A percentile compares a stretch with the other conserved stretches of the same genome.
phyloP scores from a whole-genome alignment of 1,284 basidiomycete genomes.

The Gastroboletus turbinatus region DNA sequence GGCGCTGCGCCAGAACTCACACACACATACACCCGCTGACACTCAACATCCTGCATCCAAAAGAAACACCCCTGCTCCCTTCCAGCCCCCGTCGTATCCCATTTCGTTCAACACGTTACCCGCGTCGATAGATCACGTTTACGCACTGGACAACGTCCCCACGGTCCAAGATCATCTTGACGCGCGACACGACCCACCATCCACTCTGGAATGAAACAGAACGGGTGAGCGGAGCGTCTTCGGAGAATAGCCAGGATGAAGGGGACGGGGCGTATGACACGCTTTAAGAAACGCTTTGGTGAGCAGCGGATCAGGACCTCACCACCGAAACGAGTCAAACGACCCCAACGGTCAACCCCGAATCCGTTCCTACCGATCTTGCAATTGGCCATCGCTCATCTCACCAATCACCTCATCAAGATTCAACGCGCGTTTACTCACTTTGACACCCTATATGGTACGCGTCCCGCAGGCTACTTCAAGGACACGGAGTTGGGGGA shows the following conservation, averaged over 20 bases:
- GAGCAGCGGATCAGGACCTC: constrained; percentile 40
- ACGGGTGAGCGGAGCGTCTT: constrained; percentile 53
- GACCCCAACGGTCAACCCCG: constrained; percentile 11
- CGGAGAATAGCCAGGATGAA: constrained; percentile 65
- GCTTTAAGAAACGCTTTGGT: constrained; percentile 78
- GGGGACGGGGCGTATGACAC: constrained; percentile 73
- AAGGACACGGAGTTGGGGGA: constrained; percentile 39
- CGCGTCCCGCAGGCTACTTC: constrained; percentile 31
- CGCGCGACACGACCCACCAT: constrained; percentile 84
- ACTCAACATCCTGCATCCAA: constrained; percentile 73
- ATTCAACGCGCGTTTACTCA: constrained; percentile 35
- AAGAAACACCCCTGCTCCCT: constrained; percentile 62
- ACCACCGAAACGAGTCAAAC: constrained; percentile 18
- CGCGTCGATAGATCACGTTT: constrained; percentile 85
- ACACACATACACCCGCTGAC: constrained; percentile 36
- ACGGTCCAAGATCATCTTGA: constrained; percentile 67
- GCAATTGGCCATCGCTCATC: constrained; percentile 34
- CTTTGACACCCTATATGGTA: constrained; percentile 32
- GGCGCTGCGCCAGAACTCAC: background rate
- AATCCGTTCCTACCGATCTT: constrained; percentile 35
- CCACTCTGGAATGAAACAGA: constrained; percentile 69
- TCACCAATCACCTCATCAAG: constrained; percentile 34
- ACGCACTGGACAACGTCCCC: constrained; percentile 86
- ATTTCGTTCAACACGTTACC: constrained; percentile 80
- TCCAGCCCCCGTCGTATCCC: constrained; percentile 77